Base-by-base conservation (phyloP, 176 grass and related monocot species). In the Themeda triandra region DNA sequence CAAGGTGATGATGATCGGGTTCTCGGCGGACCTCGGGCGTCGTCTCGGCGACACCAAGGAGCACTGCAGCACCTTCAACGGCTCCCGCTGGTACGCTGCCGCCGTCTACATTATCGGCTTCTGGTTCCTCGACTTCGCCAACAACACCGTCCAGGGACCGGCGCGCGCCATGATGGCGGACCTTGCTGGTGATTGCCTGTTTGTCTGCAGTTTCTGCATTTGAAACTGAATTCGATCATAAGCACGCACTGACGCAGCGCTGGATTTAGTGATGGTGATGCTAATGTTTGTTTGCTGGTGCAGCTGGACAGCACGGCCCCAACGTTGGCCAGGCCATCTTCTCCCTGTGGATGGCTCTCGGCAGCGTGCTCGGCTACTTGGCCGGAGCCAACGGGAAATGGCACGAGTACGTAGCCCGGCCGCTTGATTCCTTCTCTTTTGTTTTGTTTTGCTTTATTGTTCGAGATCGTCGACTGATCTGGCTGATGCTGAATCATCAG, bases 61-160 rank as follows among this genome's bases (percentile, higher is more conserved):
- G 48, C 58, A 92, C 80, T 98, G 93, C 49, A 98, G 95, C 32
- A 84, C 69, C 7, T 95, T 81, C 69, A 87, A 40, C 10, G 96
- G 96, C 6, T 75, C 85, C 27, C 91, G 92, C 42, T 88, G 85
- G 91, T 60, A 69, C 9, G 93, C 96, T 1, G 89, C 93, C 17
- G 27, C 77, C 25, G 66, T 98, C 11, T 98, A 92, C 87, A 89
- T 95, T 6, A 70, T 92, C 13, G 96, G 96, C 80, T 98, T 98
- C 85, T 98, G 95, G 95, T 62, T 98, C 58, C 89, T 98, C 31
- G 95, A 98, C 62, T 92, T 98, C 39, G 90, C 95, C 28, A 98
- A 98, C 77, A 93, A 98, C 86, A 85, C 90, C 17, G 95, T 98
- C 27, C 95, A 90, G 89, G 89, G 89, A 3, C 89, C 89, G 0